Evolutionary conservation across 441 rosid genomes (phyloP), one percentile per base, ranked within the genome.

Genomic region (Jatropha podagrica): DNA sequence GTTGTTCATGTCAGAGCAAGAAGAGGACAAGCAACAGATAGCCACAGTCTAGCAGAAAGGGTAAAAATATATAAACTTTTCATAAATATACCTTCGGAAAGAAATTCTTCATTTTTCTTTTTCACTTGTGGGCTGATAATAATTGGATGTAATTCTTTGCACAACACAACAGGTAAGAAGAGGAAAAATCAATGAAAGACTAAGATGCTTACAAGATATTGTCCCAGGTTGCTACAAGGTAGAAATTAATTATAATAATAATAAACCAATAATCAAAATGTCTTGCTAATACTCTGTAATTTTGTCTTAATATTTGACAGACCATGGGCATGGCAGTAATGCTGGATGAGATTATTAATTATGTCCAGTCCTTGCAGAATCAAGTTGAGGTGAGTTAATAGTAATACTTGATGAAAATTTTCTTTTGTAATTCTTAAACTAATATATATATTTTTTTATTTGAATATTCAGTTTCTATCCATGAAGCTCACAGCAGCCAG

Each of bases 211-310:
- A 70, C 95, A 92, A 61, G 88, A 87, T 71, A 80, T 92, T 62
- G 97, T 92, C 76, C 97, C 97, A 4, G 95, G 97, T 70, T 92
- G 97, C 81, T 85, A 89, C 76, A 92, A 92, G 92, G 97, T 87
- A 75, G 44, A 13, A 23, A 20, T 56, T 56, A 56, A 26, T 37
- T 3, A 4, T 40, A 7, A n/a, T 40, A 49, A 10, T 18, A 42
- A 42, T 42, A 42, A 42, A 42, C 7, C 7, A 42, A 32, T 32
- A 32, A 32, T 32, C 0, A 32, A 32, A 32, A 32, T 32, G 32
- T 32, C n/a, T 54, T 18, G 15, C 61, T 48, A 12, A 44, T 52
- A 41, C 26, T 51, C 10, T 23, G 2, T 18, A 4, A 61, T 32
- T 41, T 0, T 54, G 26, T 37, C 18, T 5, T 58, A 15, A 23